These are phyloP conservation scores for Emericellopsis atlantica DNA, from an alignment of 2,329 filamentous ascomycete genomes.

Conservation along the genomic window DNA sequence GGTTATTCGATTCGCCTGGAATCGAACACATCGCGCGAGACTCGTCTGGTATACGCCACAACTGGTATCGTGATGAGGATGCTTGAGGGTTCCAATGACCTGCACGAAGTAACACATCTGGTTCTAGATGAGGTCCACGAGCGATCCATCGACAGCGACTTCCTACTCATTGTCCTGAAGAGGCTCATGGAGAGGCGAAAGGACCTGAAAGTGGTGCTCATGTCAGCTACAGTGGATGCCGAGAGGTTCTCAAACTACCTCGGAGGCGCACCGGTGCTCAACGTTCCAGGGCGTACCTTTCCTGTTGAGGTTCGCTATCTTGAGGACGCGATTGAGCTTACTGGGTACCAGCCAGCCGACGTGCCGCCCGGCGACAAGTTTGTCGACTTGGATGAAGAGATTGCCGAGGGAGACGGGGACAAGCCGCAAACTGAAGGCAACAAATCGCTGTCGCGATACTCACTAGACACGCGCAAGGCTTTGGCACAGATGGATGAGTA, in stretches of 20 bases:
- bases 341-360: constrained; percentile 50
- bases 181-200: constrained; percentile 64
- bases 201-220: constrained; percentile 84
- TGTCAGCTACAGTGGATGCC: constrained; percentile 95
- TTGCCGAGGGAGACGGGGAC: constrained; percentile 35
- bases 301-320: constrained; percentile 80
- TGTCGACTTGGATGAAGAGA: constrained; percentile 52
- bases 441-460: constrained; percentile 61
- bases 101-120: constrained; percentile 83
- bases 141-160: constrained; percentile 91
- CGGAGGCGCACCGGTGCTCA: constrained; percentile 71
- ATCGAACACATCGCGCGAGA: constrained; percentile 70
- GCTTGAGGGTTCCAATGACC: constrained; percentile 78
- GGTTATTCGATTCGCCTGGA: constrained; percentile 93
- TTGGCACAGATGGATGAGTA: constrained; percentile 79
- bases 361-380: constrained; percentile 31
- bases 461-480: constrained; percentile 59
- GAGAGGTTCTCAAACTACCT: constrained; percentile 85
- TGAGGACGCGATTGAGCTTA: constrained; percentile 85
- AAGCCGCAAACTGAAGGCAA: constrained; percentile 39
- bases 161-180: constrained; percentile 82
- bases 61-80: constrained; percentile 94
- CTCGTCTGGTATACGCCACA: constrained; percentile 79
- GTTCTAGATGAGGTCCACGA: constrained; percentile 98
- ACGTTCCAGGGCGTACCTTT: constrained; percentile 86